Percentiles rank a stretch among this genome's conserved stretches.
Conservation (phyloP, 768 basidiomycete genomes). For the Ramaria sp. region DNA sequence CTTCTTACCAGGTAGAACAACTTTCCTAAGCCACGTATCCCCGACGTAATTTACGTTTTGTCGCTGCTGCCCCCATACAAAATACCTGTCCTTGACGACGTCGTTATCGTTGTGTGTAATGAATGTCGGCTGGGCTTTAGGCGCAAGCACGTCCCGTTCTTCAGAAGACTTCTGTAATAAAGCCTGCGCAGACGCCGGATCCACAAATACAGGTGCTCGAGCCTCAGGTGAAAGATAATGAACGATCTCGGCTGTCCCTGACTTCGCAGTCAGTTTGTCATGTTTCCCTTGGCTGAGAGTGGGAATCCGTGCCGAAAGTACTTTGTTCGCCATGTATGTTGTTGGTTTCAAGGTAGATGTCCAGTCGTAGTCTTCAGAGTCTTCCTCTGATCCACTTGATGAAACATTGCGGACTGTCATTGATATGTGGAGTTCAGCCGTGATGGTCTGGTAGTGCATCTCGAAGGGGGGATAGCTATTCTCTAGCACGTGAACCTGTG, state of each 20-base stretch:
- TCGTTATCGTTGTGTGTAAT: not conserved
- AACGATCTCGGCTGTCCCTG: not conserved
- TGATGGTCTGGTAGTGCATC: not conserved
- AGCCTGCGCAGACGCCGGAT: not conserved
- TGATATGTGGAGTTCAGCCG: not conserved
- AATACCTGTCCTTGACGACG: not conserved
- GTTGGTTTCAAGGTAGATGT: not conserved
- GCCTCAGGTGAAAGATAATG: constrained; percentile 1
- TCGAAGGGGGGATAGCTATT: not conserved
- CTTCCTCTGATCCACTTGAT: not conserved
- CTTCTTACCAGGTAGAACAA: constrained; percentile 26
- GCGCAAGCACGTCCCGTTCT: not conserved
- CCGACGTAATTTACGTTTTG: not conserved
- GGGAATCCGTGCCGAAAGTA: not conserved
- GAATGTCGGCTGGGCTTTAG: not conserved
- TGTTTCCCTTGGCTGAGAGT: not conserved
- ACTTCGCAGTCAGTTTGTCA: not conserved
- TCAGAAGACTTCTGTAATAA: not conserved
- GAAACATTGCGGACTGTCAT: not conserved
- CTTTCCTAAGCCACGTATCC: constrained; percentile 2
- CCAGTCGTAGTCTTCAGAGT: not conserved
- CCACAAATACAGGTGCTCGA: not conserved
- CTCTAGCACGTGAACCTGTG: not conserved
- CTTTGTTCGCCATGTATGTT: too few species aligned
- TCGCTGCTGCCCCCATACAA: not conserved